A percentile compares a stretch with the other conserved stretches of the same genome.
Conservation (phyloP, 345 rosid genomes). For the Sisymbrium altissimum region DNA sequence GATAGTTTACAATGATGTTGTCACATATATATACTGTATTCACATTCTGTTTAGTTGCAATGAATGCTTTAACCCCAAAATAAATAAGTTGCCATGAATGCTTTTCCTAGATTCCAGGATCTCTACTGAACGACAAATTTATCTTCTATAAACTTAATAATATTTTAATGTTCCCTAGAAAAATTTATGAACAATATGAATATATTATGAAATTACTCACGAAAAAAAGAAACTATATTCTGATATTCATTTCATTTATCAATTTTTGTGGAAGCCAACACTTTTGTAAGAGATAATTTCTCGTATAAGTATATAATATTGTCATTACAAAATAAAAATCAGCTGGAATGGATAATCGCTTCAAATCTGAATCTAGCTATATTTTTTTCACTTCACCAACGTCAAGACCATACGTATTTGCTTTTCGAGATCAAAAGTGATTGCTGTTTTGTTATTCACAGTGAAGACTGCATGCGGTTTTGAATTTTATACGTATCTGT, state of each 20-base stretch:
- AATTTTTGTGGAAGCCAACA: background rate
- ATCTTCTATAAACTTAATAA: background rate
- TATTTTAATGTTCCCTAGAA: background rate
- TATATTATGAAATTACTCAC: background rate
- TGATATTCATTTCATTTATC: background rate
- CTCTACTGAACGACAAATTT: constrained; percentile 9
- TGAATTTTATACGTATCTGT: background rate
- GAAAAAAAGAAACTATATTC: background rate
- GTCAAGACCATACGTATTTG: background rate
- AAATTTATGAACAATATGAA: background rate
- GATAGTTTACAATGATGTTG: background rate
- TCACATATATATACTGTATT: background rate
- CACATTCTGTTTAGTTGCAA: constrained; percentile 19
- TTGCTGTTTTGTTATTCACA: background rate
- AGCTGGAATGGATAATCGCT: background rate
- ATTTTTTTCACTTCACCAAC: background rate
- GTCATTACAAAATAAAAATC: background rate
- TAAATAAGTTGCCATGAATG: background rate
- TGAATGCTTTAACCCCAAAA: constrained; percentile 3
- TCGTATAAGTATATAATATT: background rate
- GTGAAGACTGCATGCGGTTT: background rate
- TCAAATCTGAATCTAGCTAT: background rate
- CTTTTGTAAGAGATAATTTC: background rate
- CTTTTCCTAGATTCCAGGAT: constrained; percentile 24
- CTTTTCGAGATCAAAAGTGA: background rate